Base-by-base conservation (phyloP, 73 alveolate species). In the Paramecium pentaurelia region DNA sequence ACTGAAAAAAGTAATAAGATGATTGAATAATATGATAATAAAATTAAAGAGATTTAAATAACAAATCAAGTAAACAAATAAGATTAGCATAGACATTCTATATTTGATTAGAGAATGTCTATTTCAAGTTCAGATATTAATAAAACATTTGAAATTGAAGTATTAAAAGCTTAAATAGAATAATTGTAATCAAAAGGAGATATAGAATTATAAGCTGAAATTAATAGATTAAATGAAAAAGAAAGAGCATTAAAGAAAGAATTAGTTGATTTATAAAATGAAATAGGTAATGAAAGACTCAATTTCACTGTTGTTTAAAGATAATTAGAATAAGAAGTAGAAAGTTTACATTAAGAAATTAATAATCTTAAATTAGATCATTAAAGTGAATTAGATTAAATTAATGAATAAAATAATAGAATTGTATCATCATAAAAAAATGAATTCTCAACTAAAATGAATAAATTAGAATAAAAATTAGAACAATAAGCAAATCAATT, bases 171-270 rank as follows among this genome's bases (percentile, higher is more conserved):
- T 25, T 18, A 80, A 49, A 14, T 80, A 16, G 91, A 80, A 80
- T 36, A 80, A 25, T 25, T 80, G 28, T 10, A 80, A 80, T 80
- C 40, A 8, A 80, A 80, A 47, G 91, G 91, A 42, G 91, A 80
- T 80, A 47, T 80, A 14, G 91, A 80, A 47, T 80, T 80, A 80
- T 36, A 44, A 25, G 77, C 71, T 3, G 91, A 80, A 80, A 80
- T 80, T 0, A 80, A 40, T 80, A 80, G 91, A 47, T 27, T 80
- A 45, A 80, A 45, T 80, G 91, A 80, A 27, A 40, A 38, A 80
- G 91, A 80, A 80, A 80, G 91, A 80, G 16, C 49, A 27, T 44
- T 80, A 80, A 80, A 80, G 3, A 80, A 80, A 27, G 91, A 80
- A 80, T 7, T 80, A 36, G 45, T 80, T 5, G 91, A 80, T 80